Percentiles rank a stretch among this genome's conserved stretches.
Conservation (phyloP, 148 eudicot genomes). For the Limonium bicolor region DNA sequence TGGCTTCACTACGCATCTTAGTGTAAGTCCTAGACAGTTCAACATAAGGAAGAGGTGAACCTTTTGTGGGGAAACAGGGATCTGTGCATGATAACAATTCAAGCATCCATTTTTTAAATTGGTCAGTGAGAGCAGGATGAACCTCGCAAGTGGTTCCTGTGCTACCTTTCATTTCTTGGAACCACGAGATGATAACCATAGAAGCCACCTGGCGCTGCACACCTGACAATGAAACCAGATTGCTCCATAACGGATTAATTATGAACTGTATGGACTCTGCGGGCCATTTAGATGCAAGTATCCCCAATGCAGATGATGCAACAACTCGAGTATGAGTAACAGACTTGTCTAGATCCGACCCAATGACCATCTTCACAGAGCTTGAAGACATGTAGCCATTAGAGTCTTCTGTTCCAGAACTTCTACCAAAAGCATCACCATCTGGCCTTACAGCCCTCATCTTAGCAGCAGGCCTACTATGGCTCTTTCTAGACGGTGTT, state of each 20-base stretch:
- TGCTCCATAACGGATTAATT: conserved; percentile 68
- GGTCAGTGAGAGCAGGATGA: conserved; percentile 27
- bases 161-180: conserved; percentile 44
- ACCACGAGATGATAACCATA: conserved; percentile 92
- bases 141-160: conserved; percentile 17
- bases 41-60: conserved; percentile 61
- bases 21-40: conserved; percentile 91
- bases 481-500: conserved; percentile 74
- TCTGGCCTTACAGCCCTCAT: conserved; percentile 73
- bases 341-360: conserved; percentile 81
- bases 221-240: conserved; percentile 64
- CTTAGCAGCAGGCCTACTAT: conserved; percentile 70
- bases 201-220: conserved; percentile 98
- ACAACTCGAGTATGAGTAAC: conserved; percentile 79
- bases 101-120: conserved; percentile 57
- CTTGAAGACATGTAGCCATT: conserved; percentile 37
- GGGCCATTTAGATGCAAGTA: conserved; percentile 72
- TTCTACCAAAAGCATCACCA: conserved; percentile 21
- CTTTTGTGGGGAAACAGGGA: conserved; percentile 87
- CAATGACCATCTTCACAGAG: conserved; percentile 64
- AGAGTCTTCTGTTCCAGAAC: conserved; percentile 17
- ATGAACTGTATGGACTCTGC: conserved; percentile 38
- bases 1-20: conserved; percentile 88
- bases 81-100: conserved; percentile 77
- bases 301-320: conserved; percentile 78